Evolutionary conservation across 1,284 basidiomycete species (phyloP), one percentile per base, ranked within the genome.

Genomic region (Tylopilus sp.): DNA sequence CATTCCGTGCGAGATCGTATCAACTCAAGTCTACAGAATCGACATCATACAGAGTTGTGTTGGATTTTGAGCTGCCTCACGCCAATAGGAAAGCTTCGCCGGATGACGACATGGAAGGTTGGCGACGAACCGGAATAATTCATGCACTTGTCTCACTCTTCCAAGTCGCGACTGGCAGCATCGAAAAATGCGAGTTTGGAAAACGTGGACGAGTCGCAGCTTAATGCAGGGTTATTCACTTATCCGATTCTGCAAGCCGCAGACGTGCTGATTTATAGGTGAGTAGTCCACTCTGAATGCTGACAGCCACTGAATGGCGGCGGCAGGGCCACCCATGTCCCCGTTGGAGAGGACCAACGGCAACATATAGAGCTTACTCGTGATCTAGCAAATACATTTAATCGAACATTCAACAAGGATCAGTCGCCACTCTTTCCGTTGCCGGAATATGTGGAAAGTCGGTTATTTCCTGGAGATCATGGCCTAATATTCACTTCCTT

Each of bases 81-180:
- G 0, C 82, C 91, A 0, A 77, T 95, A 39, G 92, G 93, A 7
- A 84, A 83, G 59, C 71, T 98, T 10, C 79, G 83, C 34, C 74
- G 93, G 36, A 95, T 96, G 93, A 96, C 93, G 2, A 94, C 92
- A 0, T 97, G 93, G 93, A 77, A 86, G 79, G 90, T 86, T 51
- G 30, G 74, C 26, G 24, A 21, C n/a, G 37, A 15, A 15, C 36
- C 28, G 35, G 15, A 18, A 4, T 33, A 7, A 34, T 35, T 1
- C 10, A 29, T 39, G 8, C 3, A 14, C 24, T n/a, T 2, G 9
- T 48, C 51, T 57, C 44, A 63, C 28, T 8, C 20, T 20, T 52
- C 24, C 21, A 63, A 91, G 88, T 80, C 87, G 11, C 85, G 88
- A 55, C 70, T 95, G 1, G 90, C 86, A 3, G 78, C 81, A 3